phyloP scores from a whole-genome alignment of 2,329 filamentous ascomycete genomes.

The Arthroderma sp. region DNA sequence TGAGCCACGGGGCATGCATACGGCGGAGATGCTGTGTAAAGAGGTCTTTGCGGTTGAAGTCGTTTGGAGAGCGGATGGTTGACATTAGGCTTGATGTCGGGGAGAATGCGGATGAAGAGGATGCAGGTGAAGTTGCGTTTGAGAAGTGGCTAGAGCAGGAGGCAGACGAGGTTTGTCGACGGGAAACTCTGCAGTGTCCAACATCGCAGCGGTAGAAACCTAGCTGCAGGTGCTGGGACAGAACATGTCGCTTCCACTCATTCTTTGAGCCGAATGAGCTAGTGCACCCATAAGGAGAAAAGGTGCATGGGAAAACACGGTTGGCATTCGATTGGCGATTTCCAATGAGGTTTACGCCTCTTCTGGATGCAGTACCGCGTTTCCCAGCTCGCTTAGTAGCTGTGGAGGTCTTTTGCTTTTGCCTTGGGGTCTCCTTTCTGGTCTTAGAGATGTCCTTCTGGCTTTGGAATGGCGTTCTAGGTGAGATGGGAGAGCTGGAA shows the following conservation, averaged over 20 bases:
- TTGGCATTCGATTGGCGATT: conserved; percentile 4
- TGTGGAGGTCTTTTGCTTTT: conserved; percentile 1
- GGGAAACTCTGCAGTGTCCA: conserved; percentile 39
- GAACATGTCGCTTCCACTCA: conserved; percentile 87
- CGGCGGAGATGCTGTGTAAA: conserved; percentile 79
- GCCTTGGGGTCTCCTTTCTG: neutral
- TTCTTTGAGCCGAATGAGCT: conserved; percentile 70
- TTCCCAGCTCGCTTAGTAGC: neutral
- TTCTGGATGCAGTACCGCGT: neutral
- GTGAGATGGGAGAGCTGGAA: no score
- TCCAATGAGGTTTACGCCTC: neutral
- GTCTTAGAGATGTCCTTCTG: neutral
- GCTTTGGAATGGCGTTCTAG: no score
- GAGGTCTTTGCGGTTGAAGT: conserved; percentile 85
- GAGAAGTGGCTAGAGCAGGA: neutral
- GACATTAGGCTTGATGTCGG: conserved; percentile 5
- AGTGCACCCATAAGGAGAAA: conserved; percentile 61
- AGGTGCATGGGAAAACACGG: conserved; percentile 55
- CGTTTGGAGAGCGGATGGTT: conserved; percentile 35
- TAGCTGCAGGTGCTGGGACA: conserved; percentile 64
- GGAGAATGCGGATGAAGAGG: conserved; percentile 10
- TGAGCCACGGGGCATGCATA: conserved; percentile 57
- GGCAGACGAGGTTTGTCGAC: conserved; percentile 10
- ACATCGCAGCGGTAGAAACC: conserved; percentile 64
- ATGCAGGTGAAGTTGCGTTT: conserved; percentile 9